These are phyloP conservation scores for Ambrosia hybrid DNA, from an alignment of 140 eudicot species.

Conservation along the genomic window DNA sequence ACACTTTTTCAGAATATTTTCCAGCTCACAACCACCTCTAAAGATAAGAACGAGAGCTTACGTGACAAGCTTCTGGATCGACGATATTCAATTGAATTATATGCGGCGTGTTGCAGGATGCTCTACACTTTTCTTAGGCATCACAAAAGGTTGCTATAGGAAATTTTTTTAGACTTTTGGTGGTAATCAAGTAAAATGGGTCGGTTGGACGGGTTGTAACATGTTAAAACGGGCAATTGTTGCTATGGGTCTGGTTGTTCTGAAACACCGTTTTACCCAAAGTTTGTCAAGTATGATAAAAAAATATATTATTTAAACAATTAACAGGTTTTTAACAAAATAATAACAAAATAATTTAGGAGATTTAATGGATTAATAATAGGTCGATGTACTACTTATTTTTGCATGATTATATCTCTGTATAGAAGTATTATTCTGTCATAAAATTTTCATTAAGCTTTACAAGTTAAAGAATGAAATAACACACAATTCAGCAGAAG, in stretches of 20 bases:
- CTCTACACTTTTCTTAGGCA: constrained; percentile 75
- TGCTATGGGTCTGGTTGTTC: background rate
- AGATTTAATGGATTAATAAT: background rate
- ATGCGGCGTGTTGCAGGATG: constrained; percentile 81
- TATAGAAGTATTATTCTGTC: no score
- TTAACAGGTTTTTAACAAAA: background rate
- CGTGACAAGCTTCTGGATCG: constrained; percentile 41
- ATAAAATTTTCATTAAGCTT: background rate
- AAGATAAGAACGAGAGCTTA: constrained; percentile 22
- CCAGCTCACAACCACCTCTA: constrained; percentile 30
- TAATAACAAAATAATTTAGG: background rate
- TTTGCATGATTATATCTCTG: background rate
- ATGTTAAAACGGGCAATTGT: background rate
- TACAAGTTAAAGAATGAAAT: background rate
- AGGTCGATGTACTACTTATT: background rate
- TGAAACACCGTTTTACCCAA: background rate
- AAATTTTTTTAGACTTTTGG: no score
- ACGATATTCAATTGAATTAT: constrained; percentile 53
- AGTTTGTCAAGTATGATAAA: background rate
- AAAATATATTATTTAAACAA: background rate
- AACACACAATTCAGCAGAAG: background rate
- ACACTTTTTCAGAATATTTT: constrained; percentile 57
- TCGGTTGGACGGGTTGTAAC: no score
- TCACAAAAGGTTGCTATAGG: constrained; percentile 51
- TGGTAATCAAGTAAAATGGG: no score